Percentiles rank a stretch among this genome's conserved stretches.
Evolutionary conservation across 805 yeast genomes (phyloP).

Genomic region (Myxozyma monticola): DNA sequence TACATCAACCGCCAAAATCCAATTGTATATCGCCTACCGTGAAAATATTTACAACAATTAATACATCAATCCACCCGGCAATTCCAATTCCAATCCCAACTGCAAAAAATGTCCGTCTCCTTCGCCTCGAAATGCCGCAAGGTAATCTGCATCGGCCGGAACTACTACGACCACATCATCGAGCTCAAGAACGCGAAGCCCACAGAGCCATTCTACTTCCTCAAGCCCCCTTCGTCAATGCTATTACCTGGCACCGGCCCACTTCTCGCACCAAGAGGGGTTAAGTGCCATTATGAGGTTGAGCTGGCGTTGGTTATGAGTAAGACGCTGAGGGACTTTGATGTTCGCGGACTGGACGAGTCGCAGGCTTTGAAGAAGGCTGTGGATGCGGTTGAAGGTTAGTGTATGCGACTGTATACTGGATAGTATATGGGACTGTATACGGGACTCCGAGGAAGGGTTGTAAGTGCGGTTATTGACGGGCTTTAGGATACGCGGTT

Average conservation of each 20-base stretch:
- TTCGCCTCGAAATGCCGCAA: conserved; percentile 44
- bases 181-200: conserved; percentile 85
- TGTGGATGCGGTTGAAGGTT: conserved; percentile 72
- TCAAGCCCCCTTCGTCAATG: conserved; percentile 83
- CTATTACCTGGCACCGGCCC: conserved; percentile 70
- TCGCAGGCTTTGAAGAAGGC: conserved; percentile 64
- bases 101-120: conserved; percentile 16
- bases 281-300: conserved; percentile 84
- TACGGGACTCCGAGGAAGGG: neutral
- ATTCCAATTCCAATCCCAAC: too few species aligned
- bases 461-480: neutral
- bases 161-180: conserved; percentile 92
- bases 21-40: neutral
- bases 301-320: conserved; percentile 82
- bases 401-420: neutral
- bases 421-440: neutral
- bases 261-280: conserved; percentile 78
- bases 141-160: conserved; percentile 92
- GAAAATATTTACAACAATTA: neutral
- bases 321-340: conserved; percentile 40
- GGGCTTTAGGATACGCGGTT: conserved; percentile 58
- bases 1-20: neutral
- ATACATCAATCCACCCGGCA: too few species aligned
- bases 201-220: conserved; percentile 83
- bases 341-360: conserved; percentile 47